Conservation (phyloP, 2,329 filamentous ascomycete genomes). For the Fusarium sp. region DNA sequence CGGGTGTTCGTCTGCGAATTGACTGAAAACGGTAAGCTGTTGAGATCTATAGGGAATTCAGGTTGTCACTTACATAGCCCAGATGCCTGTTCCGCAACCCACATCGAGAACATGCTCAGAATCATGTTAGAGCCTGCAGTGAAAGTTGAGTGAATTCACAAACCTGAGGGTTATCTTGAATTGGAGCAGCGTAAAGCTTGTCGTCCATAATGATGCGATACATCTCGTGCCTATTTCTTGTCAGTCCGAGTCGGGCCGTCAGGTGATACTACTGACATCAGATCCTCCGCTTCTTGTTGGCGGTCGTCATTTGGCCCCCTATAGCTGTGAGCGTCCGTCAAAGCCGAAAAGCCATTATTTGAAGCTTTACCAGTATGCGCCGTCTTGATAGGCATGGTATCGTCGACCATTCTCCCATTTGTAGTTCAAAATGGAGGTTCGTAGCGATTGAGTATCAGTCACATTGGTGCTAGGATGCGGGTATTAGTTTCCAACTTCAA, state of each 20-base stretch:
- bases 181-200: slow-evolving; percentile 30
- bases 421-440: slow-evolving; percentile 28
- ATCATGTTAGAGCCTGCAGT: not conserved
- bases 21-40: not conserved
- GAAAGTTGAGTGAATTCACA: not conserved
- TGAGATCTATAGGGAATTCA: too few relatives aligned
- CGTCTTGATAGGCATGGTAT: slow-evolving; percentile 32
- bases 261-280: slow-evolving; percentile 2
- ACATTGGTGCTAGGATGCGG: slow-evolving; percentile 1
- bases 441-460: slow-evolving; percentile 32
- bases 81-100: slow-evolving; percentile 31
- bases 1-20: slow-evolving; percentile 29
- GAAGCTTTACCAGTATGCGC: slow-evolving; percentile 15
- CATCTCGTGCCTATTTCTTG: slow-evolving; percentile 14
- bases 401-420: slow-evolving; percentile 36
- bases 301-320: slow-evolving; percentile 39
- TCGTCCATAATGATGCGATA: slow-evolving; percentile 26
- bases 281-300: slow-evolving; percentile 34
- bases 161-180: slow-evolving; percentile 23
- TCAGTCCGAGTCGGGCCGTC: not conserved
- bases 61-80: slow-evolving; percentile 20
- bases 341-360: too few relatives aligned
- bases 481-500: not conserved
- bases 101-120: slow-evolving; percentile 14
- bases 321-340: not conserved